These are phyloP conservation scores for Yamadazyma insecticola DNA, from an alignment of 805 yeast species.

Conservation along the genomic window DNA sequence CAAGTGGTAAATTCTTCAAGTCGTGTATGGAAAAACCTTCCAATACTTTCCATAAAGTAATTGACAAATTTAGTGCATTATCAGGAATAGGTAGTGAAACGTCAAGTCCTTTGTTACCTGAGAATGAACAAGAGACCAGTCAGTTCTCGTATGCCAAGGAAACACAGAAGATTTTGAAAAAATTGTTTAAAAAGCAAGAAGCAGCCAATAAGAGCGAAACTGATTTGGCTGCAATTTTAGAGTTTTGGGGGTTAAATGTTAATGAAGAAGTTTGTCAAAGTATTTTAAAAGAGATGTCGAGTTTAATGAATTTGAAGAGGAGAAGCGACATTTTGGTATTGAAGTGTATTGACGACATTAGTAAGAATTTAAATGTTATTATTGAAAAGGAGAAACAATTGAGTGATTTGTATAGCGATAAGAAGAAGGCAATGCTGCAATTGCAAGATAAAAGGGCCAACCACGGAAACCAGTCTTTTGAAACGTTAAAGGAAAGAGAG, in stretches of 20 bases:
- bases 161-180: too few relatives aligned
- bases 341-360: slow-evolving; percentile 6
- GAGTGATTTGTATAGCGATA: slow-evolving; percentile 1
- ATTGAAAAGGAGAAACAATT: slow-evolving; percentile 9
- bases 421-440: not conserved
- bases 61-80: slow-evolving; percentile 6
- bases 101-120: not conserved
- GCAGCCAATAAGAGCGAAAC: too few relatives aligned
- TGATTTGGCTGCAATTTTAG: slow-evolving; percentile 1
- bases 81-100: slow-evolving; percentile 1
- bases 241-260: slow-evolving; percentile 6
- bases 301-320: slow-evolving; percentile 4
- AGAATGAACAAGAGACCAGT: slow-evolving; percentile 1
- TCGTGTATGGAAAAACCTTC: slow-evolving; percentile 6
- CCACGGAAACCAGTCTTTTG: slow-evolving; percentile 8
- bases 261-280: slow-evolving; percentile 3
- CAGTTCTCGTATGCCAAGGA: too few relatives aligned
- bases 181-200: too few relatives aligned
- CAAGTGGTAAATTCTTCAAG: too few relatives aligned
- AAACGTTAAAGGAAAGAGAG: slow-evolving; percentile 23
- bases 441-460: slow-evolving; percentile 1
- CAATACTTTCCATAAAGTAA: slow-evolving; percentile 6
- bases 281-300: slow-evolving; percentile 5
- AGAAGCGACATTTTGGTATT: not conserved
- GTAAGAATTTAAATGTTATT: slow-evolving; percentile 3